Base-by-base conservation (phyloP, 202 grass and related monocot species). In the Panicum virgatum region DNA sequence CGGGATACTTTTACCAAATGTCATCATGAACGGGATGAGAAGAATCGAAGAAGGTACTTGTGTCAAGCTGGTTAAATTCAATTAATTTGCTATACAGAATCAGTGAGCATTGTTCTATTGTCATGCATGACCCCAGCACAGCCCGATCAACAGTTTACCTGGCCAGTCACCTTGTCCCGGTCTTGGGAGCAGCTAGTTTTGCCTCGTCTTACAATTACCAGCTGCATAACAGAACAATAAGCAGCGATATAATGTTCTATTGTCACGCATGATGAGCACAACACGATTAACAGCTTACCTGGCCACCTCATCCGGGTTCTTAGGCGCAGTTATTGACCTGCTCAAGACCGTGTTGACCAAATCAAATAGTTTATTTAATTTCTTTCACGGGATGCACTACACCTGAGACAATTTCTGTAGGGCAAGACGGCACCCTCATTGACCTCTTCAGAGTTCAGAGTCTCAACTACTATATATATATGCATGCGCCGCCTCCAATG, bases 371-470 rank as follows among this genome's bases (percentile, higher is more conserved):
- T 50, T 19, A 45, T 66, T 66, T 36, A 8, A 5, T 50, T 50
- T 19, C 61, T 66, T 66, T 36, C 59, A 36, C 25, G 42, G 43
- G 26, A 48, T 30, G 25, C 9, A 32, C 4, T 16, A 29, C 16
- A 45, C 19, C 42, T 23, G 26, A 50, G 59, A 64, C 59, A 46
- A 64, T 23, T 78, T 78, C 59, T 9, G 7, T 7, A 7, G 7
- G 34, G 16, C 11, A 32, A n/a, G 42, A 4, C 5, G 9, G 9
- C 18, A 13, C 12, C 19, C 12, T 52, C 6, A 18, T 27, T 66
- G 76, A 79, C 61, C 12, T 18, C 20, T 66, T 79, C 76, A 18
- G 20, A 39, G 15, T 66, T 79, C 76, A 18, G 20, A 39, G 15
- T 53, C 30, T 37, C 45, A 51, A 5, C 19, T 79, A 34, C 30